Evolutionary conservation across 108 stramenopile species (phyloP), one percentile per base, ranked within the genome.

Genomic region (Discostella stelligeroides): DNA sequence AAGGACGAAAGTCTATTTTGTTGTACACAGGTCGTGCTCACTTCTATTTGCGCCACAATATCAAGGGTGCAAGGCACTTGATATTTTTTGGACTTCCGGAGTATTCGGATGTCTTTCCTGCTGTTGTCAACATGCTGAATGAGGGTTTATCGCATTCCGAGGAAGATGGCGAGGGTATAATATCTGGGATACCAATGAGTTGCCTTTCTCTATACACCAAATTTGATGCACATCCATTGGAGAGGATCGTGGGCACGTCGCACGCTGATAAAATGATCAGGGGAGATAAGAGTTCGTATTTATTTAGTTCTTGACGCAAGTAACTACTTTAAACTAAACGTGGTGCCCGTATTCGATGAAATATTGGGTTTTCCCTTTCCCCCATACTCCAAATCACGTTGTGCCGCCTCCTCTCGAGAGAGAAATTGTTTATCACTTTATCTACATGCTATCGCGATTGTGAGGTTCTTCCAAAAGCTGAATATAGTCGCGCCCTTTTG

Each of bases 1-100:
- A 97, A 55, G 98, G 98, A 6, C 77, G 87, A 20, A 91, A 90
- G 42, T 82, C 90, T 28, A 82, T 97, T 27, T 82, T 98, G 90
- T 84, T 98, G 18, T 97, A 97, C 82, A 95, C 96, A 9, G 98
- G 98, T 13, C 84, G 98, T 43, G 90, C 90, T 17, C 96, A 97
- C 63, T 98, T 92, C 72, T 98, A 95, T 69, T 71, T 85, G 28
- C 86, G 98, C 0, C 95, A 95, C 64, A 66, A 55, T 25, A 97
- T 98, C 74, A 92, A 95, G 60, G 98, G 98, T 39, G 89, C 84
- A 4, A 69, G 80, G 18, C 92, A 97, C 82, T 49, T 97, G 14
- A 85, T 97, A 59, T 95, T 97, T 67, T 87, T 94, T 65, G 95
- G 95, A 15, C 79, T 97, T 34, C 98, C 98, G 8, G 98, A 97